A percentile compares a stretch with the other conserved stretches of the same genome.
phyloP scores from a whole-genome alignment of 2,329 filamentous ascomycete genomes.

The Pseudocercospora musae region DNA sequence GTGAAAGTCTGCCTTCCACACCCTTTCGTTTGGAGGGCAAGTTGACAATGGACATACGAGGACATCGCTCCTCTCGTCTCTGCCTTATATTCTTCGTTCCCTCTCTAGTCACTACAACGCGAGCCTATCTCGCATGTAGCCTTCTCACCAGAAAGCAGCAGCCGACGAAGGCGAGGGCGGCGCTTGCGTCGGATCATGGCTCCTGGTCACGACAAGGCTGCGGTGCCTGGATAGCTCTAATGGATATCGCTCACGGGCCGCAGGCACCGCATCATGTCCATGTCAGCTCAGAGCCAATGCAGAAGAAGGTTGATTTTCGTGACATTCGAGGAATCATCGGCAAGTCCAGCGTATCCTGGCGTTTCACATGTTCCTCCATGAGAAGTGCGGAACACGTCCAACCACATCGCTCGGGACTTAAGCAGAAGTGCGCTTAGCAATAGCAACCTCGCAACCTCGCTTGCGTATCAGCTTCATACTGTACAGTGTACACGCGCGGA shows the following conservation, averaged over 20 bases:
- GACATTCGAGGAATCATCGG: not conserved
- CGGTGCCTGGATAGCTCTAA: not conserved
- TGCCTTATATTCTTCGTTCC: not conserved
- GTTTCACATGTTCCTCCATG: not conserved
- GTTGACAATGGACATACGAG: too few species aligned
- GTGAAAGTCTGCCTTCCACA: not conserved
- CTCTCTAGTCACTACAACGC: not conserved
- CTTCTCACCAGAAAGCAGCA: too few species aligned
- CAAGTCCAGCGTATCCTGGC: not conserved
- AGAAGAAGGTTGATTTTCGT: not conserved
- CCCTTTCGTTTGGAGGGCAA: not conserved
- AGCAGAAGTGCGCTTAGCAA: not conserved
- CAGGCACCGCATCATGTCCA: not conserved
- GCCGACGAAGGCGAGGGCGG: not conserved
- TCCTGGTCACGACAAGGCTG: not conserved
- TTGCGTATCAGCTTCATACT: too few species aligned
- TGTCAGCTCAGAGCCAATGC: not conserved
- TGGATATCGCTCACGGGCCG: not conserved
- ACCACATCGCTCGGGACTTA: not conserved
- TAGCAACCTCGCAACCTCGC: too few species aligned
- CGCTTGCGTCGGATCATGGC: not conserved
- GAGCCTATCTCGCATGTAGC: not conserved
- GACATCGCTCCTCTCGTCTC: not conserved
- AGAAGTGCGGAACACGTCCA: not conserved
- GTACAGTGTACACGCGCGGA: too few species aligned